These are phyloP conservation scores for Quercus phellos DNA, from an alignment of 331 rosid genomes.

Conservation along the genomic window DNA sequence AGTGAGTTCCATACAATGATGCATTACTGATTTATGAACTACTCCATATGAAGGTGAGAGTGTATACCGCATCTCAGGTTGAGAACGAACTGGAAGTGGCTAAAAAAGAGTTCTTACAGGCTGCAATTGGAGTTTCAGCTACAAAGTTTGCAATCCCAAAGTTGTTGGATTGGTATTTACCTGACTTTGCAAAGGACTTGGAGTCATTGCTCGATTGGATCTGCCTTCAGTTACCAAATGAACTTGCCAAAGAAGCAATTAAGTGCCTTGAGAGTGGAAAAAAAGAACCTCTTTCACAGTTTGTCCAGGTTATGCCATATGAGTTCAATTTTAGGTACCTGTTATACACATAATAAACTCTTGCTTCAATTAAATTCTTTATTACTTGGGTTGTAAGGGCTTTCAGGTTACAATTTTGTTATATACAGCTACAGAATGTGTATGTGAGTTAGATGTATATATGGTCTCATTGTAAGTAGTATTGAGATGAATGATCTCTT, in stretches of 20 bases:
- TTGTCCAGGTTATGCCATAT: conserved; percentile 66
- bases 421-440: conserved; percentile 29
- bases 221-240: conserved; percentile 76
- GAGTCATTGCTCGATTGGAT: conserved; percentile 83
- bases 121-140: conserved; percentile 71
- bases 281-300: conserved; percentile 53
- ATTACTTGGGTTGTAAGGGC: neutral
- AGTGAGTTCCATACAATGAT: neutral
- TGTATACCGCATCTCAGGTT: conserved; percentile 64
- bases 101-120: conserved; percentile 76
- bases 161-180: conserved; percentile 85
- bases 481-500: conserved; percentile 3
- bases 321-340: conserved; percentile 76
- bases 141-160: conserved; percentile 66
- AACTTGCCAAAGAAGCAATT: conserved; percentile 57
- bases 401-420: conserved; percentile 19
- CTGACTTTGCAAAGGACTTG: conserved; percentile 86
- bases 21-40: conserved; percentile 18
- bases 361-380: neutral
- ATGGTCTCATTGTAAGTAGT: conserved; percentile 19
- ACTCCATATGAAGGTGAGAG: conserved; percentile 62
- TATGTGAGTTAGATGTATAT: conserved; percentile 17
- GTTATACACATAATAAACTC: conserved; percentile 24
- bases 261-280: conserved; percentile 52
- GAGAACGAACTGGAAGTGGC: conserved; percentile 78